phyloP scores from a whole-genome alignment of 2,329 filamentous ascomycete species.

The Hypomyces perniciosus region DNA sequence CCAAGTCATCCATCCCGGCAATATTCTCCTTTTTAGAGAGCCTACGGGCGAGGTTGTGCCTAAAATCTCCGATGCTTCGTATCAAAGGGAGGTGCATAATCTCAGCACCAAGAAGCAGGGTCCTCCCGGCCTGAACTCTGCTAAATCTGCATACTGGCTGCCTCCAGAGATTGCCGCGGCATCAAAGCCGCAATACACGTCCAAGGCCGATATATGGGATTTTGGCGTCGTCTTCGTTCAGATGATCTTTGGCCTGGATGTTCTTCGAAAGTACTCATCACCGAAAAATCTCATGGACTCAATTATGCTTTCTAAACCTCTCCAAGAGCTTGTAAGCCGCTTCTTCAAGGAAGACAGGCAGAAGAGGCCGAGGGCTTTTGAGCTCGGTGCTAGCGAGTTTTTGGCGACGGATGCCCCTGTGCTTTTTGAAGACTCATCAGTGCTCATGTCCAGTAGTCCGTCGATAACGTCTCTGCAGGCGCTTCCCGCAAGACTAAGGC shows the following conservation, averaged over 20 bases:
- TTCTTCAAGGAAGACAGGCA: constrained; percentile 82
- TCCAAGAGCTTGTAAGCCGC: constrained; percentile 74
- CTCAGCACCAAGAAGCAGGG: constrained; percentile 49
- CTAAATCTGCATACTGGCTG: constrained; percentile 76
- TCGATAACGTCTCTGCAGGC: constrained; percentile 36
- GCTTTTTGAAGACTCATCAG: constrained; percentile 40
- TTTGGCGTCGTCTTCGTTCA: constrained; percentile 87
- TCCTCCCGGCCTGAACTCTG: constrained; percentile 49
- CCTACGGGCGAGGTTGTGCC: constrained; percentile 62
- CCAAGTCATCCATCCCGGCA: constrained; percentile 72
- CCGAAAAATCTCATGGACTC: constrained; percentile 68
- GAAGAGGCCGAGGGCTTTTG: constrained; percentile 78
- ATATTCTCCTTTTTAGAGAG: constrained; percentile 71
- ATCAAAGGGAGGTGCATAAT: constrained; percentile 60
- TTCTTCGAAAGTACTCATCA: constrained; percentile 70
- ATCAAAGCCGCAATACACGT: constrained; percentile 57
- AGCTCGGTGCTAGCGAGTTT: constrained; percentile 59
- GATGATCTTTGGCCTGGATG: constrained; percentile 83
- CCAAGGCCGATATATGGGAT: constrained; percentile 92
- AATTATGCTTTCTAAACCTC: constrained; percentile 63
- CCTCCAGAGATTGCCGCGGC: constrained; percentile 67
- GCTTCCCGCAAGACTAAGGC: constrained; percentile 46
- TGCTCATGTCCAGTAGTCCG: constrained; percentile 36
- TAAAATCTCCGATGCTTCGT: constrained; percentile 70
- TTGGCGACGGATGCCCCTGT: constrained; percentile 59